Base-by-base conservation (phyloP, 805 yeast genomes). In the Yamadazyma phyllophila region DNA sequence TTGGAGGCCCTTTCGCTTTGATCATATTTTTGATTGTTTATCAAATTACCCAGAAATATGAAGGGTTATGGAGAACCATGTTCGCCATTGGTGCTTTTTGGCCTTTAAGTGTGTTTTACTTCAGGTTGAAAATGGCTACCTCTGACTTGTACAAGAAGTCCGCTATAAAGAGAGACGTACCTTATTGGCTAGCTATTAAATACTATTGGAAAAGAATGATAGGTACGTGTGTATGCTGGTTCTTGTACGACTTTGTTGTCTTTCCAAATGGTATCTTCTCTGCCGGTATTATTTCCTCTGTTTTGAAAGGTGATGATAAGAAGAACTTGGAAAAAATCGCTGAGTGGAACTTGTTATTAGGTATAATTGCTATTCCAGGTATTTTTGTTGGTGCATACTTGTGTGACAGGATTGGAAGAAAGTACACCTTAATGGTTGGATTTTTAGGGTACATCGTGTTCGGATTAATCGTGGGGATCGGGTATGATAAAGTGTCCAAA, bases 1-100 rank as follows among this genome's bases (percentile, higher is more conserved):
- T 85, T 34, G 94, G 95, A 41, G 89, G 89, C 4, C 92, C 92
- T n/a, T 79, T 86, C 59, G 86, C 88, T 12, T 61, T 83, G 41
- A 73, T 76, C 40, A 71, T 85, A 31, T 86, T 85, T 57, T 69
- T 86, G 55, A 82, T 86, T 54, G 89, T 85, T 9, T 75, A 78
- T 64, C 71, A 74, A 43, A 83, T 83, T 39, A 77, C 83, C 27
- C 66, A 66, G 7, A 49, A 64, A 12, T 77, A 74, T 50, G 64
- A 65, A 12, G 83, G 83, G 2, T 62, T 83, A 30, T 85, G 90
- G 89, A 78, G 91, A 69, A 75, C 81, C 16, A 76, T 83, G 70
- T 81, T 82, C 51, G 86, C 81, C 8, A 68, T 81, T 45, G 86
- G 85, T 36, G 73, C 77, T 14, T 69, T 81, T 55, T 81, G 83